phyloP scores from a whole-genome alignment of 1,284 basidiomycete genomes.

The Phaffia rhodozyma region DNA sequence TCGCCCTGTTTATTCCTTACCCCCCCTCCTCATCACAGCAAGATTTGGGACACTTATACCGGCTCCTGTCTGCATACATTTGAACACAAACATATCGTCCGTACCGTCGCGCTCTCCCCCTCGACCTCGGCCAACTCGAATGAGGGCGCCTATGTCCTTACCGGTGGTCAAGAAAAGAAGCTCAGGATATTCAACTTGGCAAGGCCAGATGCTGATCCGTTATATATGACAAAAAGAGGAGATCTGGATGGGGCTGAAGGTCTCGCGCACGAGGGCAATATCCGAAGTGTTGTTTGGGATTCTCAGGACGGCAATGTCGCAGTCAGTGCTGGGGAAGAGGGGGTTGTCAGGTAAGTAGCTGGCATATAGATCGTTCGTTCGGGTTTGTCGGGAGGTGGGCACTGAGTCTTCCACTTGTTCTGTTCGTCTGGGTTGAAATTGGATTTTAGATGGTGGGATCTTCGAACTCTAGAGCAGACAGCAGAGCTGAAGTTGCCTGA shows the following conservation, averaged over 20 bases:
- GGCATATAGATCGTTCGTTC: not conserved
- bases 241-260: constrained; percentile 40
- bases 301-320: constrained; percentile 58
- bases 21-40: constrained; percentile 42
- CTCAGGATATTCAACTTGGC: constrained; percentile 84
- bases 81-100: constrained; percentile 94
- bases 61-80: constrained; percentile 82
- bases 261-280: constrained; percentile 61
- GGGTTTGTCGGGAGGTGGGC: not conserved
- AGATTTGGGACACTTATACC: constrained; percentile 94
- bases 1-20: not conserved
- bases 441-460: constrained; percentile 80
- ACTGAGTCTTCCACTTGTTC: not conserved
- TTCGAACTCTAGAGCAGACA: constrained; percentile 60
- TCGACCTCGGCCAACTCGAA: constrained; percentile 22
- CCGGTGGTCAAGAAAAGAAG: constrained; percentile 97
- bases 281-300: constrained; percentile 89
- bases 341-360: constrained; percentile 61
- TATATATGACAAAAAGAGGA: constrained; percentile 52
- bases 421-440: not conserved
- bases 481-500: constrained; percentile 61
- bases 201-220: constrained; percentile 70
- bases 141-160: constrained; percentile 50
- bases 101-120: constrained; percentile 75
- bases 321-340: constrained; percentile 85